phyloP scores from a whole-genome alignment of 495 filamentous ascomycete species.

The Cercophora samala region DNA sequence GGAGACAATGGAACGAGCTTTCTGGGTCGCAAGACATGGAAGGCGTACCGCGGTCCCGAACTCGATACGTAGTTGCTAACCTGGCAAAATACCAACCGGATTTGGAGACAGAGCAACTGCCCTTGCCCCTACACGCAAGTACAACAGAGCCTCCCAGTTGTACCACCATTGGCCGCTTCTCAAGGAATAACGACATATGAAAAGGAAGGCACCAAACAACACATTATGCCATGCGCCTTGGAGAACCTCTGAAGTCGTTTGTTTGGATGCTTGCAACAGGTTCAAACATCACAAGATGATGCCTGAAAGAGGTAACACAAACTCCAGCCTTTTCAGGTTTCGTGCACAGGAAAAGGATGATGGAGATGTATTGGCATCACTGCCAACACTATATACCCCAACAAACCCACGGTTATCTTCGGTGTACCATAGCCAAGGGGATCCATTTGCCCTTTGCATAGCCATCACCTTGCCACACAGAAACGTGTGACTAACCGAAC shows the following conservation, averaged over 20 bases:
- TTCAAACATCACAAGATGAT: too few relatives aligned
- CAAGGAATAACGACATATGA: not conserved
- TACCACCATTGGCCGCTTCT: not conserved
- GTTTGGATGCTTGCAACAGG: too few relatives aligned
- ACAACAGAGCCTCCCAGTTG: not conserved
- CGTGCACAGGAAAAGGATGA: too few relatives aligned
- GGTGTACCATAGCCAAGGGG: too few relatives aligned
- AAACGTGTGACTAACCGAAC: not conserved
- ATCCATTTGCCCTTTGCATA: not conserved
- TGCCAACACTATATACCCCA: not conserved
- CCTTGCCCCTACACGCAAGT: not conserved
- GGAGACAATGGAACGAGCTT: not conserved
- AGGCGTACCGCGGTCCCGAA: not conserved
- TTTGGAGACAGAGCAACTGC: not conserved
- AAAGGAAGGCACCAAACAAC: too few relatives aligned
- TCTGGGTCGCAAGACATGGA: not conserved
- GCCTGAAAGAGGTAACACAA: too few relatives aligned
- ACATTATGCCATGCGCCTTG: too few relatives aligned
- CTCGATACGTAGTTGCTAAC: not conserved
- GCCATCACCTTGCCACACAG: not conserved
- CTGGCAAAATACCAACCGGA: not conserved
- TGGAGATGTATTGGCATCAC: too few relatives aligned
- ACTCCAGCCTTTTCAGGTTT: too few relatives aligned
- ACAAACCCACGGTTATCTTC: not conserved
- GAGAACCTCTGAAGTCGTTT: too few relatives aligned